Evolutionary conservation across 2,329 filamentous ascomycete species (phyloP), one percentile per base, ranked within the genome.

Genomic region (Magnaporthales sp.): DNA sequence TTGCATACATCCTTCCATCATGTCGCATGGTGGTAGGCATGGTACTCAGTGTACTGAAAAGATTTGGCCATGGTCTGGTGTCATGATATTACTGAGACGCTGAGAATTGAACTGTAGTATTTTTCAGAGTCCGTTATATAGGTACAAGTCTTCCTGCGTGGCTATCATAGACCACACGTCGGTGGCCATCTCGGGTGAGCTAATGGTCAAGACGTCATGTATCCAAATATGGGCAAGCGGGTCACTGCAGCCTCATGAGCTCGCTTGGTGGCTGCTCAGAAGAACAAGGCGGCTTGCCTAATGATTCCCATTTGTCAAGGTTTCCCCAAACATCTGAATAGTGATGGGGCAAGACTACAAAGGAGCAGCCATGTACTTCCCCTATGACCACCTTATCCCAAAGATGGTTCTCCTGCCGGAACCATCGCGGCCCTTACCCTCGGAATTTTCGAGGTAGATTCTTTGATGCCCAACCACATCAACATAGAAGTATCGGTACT

Each of bases 401-500:
- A 90, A 87, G 62, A 90, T 76, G 70, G 80, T 88, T 66, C 32
- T 58, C 30, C 51, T 66, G 27, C 54, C 26, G 19, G 29, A 78
- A 68, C 77, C 4, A 70, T 72, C 11, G 71, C 71, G n/a, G 64
- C 71, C 27, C 75, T 70, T 10, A 76, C 79, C 76, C 51, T 87
- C 84, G 46, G 83, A 81, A 66, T 88, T 86, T 74, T 91, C 88
- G 19, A 91, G 80, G 70, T 88, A 90, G 65, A 91, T 83, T 67
- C 87, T 80, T 66, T 83, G 80, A 64, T 89, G 84, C 0, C 91
- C 92, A 71, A 85, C 89, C 29, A 96, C 86, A 76, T 97, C 93
- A 62, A 98, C 75, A 65, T 88, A 91, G 58, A 98, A 81, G 74
- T 92, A 88, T 74, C 89, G 87, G 78, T 97, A 97, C 72, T 91